Conservation (phyloP, 768 basidiomycete species). For the Mycena venus region DNA sequence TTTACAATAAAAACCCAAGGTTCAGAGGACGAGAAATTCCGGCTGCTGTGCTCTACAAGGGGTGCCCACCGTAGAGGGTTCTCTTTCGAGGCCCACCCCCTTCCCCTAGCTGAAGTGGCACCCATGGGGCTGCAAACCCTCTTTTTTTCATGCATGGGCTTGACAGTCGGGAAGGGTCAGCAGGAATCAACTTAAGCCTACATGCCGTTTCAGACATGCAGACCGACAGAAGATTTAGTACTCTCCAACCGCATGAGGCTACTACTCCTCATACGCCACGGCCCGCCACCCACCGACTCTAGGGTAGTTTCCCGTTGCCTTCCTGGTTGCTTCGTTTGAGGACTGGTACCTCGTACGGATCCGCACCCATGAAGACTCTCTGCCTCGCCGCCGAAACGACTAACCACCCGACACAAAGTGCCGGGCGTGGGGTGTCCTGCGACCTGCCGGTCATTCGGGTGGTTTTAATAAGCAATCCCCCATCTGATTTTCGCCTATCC, state of each 20-base stretch:
- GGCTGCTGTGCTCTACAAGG: too few species aligned
- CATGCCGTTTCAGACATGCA: constrained; percentile 8
- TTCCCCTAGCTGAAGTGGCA: too few species aligned
- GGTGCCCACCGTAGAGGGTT: too few species aligned
- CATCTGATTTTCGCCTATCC: too few species aligned
- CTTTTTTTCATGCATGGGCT: neutral
- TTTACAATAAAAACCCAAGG: too few species aligned
- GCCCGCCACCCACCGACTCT: constrained; percentile 17
- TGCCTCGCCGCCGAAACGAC: constrained; percentile 9
- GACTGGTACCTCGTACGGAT: constrained; percentile 19
- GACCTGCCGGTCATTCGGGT: too few species aligned
- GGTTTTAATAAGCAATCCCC: too few species aligned
- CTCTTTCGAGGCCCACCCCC: too few species aligned
- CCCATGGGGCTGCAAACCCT: too few species aligned
- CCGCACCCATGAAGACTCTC: constrained; percentile 16
- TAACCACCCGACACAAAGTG: neutral
- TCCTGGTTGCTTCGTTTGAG: constrained; percentile 15
- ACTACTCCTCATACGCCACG: constrained; percentile 14
- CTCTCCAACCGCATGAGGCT: constrained; percentile 16
- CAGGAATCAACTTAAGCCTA: constrained; percentile 17
- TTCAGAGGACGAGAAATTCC: too few species aligned
- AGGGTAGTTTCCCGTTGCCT: constrained; percentile 14
- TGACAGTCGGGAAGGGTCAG: constrained; percentile 5
- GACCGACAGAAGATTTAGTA: constrained; percentile 20
- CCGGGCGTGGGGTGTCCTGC: too few species aligned